Evolutionary conservation across 805 yeast species (phyloP), one percentile per base, ranked within the genome.

Genomic region (Candida ficus): DNA sequence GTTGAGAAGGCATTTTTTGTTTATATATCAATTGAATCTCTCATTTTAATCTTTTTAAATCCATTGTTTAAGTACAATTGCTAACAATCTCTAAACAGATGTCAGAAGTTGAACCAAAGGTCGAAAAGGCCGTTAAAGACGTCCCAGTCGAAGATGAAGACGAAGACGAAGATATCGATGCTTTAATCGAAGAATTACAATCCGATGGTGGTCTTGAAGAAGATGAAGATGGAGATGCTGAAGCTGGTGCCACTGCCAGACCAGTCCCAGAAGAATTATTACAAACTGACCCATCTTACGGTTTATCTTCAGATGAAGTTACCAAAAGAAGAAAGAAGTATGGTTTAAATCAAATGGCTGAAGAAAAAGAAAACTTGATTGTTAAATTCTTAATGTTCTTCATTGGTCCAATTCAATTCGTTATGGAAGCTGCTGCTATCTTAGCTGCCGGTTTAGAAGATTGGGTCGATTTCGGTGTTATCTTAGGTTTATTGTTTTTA

Each of bases 391-490:
- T 82, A 59, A 76, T 78, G 83, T 87, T 86, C 77, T 87, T 87
- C 68, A 83, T 87, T 52, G 96, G 96, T 71, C 96, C 96, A 54
- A 87, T 87, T 66, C 96, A 88, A 73, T 87, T 88, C 80, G 95
- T 87, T 63, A 87, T 87, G 96, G 95, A 87, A 73, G 95, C 91
- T 61, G 96, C 96, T 61, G 95, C 96, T 57, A 77, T 87, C 52
- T 73, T 87, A 67, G 95, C 96, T 62, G 95, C 95, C 53, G 96
- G 95, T 81, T 76, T 87, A 59, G 87, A 87, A 73, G 96, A 90
- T 74, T 89, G 96, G 96, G 96, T 89, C 62, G 96, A 89, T 78
- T 89, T 89, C 75, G 96, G 97, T 80, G 97, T 89, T 66, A 89
- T 89, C 64, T 80, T 86, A 68, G 96, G 83, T 70, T 71, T 89